Evolutionary conservation across 2,329 filamentous ascomycete species (phyloP), one percentile per base, ranked within the genome.

Genomic region (Lachnellula willkommii): DNA sequence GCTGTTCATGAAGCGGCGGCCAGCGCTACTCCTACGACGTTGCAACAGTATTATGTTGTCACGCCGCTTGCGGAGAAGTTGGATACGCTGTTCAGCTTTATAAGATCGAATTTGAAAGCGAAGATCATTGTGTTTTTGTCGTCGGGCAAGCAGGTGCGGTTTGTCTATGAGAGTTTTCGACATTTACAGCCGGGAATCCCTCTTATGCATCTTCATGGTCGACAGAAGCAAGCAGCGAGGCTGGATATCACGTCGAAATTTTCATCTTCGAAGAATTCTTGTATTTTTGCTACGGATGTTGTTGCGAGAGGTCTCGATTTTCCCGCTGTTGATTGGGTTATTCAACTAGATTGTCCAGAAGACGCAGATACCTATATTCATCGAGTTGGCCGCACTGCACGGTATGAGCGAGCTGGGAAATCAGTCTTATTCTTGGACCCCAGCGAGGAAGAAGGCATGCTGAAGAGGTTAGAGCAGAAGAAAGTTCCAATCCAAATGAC

Each of bases 361-460:
- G 93, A 99, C 70, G 88, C 89, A 4, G 94, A 97, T 67, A 99
- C 94, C 0, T 99, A 99, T 68, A 97, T 99, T 64, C 94, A 99
- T 73, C 85, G 94, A 57, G 93, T 96, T 4, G 94, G 94, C 1
- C 84, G 94, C 32, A 97, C 94, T 17, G 94, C 94, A n/a, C 83
- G 93, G 22, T 97, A 95, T 71, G 87, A 96, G 66, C 87, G 88
- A 61, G 84, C 90, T 52, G 94, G 94, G 7, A 84, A 87, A 40
- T 93, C 94, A 1, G 90, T 97, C 0, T 72, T 99, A 0, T 96
- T 99, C 71, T 75, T 99, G 0, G 90, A 96, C 54, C 93, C 94
- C 0, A 94, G 84, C 63, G 95, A 99, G 72, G 93, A 96, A 70
- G 80, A 84, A 55, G 92, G 89, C n/a, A 95, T 99, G 88, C 68